A percentile compares a stretch with the other conserved stretches of the same genome.
Evolutionary conservation across 192 early-diverging fungal genomes (phyloP).

Genomic region (Coemansia sp.): DNA sequence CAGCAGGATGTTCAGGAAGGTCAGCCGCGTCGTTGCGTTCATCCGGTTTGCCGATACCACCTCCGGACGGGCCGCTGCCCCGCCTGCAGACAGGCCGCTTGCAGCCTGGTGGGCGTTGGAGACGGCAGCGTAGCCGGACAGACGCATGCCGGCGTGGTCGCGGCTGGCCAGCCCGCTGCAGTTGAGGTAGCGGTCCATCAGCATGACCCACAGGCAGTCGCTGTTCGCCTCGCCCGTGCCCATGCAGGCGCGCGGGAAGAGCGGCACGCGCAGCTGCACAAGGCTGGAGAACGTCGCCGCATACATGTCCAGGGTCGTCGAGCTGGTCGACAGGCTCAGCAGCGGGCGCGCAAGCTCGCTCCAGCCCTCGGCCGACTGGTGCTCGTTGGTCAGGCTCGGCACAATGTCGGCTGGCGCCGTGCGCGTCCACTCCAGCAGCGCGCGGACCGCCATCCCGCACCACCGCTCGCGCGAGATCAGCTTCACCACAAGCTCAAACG

Average conservation of each 20-base stretch:
- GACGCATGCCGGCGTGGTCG: constrained; percentile 19
- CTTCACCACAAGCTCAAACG: constrained; percentile 54
- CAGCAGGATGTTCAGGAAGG: constrained; percentile 49
- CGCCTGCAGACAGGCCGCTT: not conserved
- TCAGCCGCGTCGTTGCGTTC: constrained; percentile 53
- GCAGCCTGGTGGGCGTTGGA: not conserved
- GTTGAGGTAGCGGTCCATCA: constrained; percentile 54
- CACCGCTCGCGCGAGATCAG: constrained; percentile 55
- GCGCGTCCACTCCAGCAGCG: constrained; percentile 49
- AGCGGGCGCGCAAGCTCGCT: constrained; percentile 48
- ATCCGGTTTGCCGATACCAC: constrained; percentile 50
- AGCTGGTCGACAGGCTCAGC: constrained; percentile 50
- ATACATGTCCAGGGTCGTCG: constrained; percentile 52
- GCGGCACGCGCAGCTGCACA: constrained; percentile 38
- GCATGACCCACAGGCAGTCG: constrained; percentile 47
- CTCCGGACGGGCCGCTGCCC: constrained; percentile 28
- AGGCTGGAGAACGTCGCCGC: constrained; percentile 49
- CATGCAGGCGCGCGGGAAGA: constrained; percentile 52
- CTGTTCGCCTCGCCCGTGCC: constrained; percentile 34
- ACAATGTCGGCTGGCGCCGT: constrained; percentile 46
- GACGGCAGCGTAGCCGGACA: not conserved
- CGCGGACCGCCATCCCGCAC: constrained; percentile 53
- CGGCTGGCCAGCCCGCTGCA: constrained; percentile 43
- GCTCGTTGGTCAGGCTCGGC: constrained; percentile 42
- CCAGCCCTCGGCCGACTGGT: constrained; percentile 37